A percentile compares a stretch with the other conserved stretches of the same genome.
Conservation (phyloP, 768 basidiomycete genomes). For the Rhizopogon rudus region DNA sequence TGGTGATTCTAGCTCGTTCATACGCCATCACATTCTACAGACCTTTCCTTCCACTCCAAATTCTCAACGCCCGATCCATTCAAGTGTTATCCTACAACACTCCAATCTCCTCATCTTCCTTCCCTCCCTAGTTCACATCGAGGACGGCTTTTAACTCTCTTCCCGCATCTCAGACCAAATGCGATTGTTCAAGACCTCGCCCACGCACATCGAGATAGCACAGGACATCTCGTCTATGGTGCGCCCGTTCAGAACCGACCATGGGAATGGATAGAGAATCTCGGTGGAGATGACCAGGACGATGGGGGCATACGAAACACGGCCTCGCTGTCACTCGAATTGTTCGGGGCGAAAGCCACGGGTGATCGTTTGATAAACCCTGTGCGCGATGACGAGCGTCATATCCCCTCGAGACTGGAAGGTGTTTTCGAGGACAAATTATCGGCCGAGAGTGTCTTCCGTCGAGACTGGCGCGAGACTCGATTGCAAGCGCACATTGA, state of each 20-base stretch:
- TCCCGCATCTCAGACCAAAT: conserved; percentile 50
- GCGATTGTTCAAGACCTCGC: conserved; percentile 52
- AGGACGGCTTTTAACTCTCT: conserved; percentile 51
- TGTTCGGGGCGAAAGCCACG: conserved; percentile 61
- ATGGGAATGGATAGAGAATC: conserved; percentile 84
- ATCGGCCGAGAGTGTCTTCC: conserved; percentile 57
- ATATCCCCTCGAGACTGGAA: conserved; percentile 22
- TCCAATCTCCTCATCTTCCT: conserved; percentile 46
- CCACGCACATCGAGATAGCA: conserved; percentile 50
- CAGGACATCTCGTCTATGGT: conserved; percentile 45
- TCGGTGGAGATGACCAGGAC: conserved; percentile 43
- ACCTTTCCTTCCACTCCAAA: conserved; percentile 59
- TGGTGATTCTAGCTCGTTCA: neutral
- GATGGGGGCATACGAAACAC: conserved; percentile 58
- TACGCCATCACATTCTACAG: conserved; percentile 29
- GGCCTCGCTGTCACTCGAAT: conserved; percentile 66
- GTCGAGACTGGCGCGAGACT: conserved; percentile 75
- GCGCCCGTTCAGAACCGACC: conserved; percentile 64
- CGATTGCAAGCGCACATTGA: conserved; percentile 31
- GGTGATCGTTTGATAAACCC: conserved; percentile 43
- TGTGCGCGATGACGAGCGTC: conserved; percentile 13
- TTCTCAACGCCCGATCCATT: conserved; percentile 51
- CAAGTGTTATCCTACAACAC: conserved; percentile 52
- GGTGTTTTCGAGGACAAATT: conserved; percentile 63
- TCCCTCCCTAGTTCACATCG: conserved; percentile 53